Evolutionary conservation across 352 stramenopile genomes (phyloP).

Genomic region (Pythium guiyangense): DNA sequence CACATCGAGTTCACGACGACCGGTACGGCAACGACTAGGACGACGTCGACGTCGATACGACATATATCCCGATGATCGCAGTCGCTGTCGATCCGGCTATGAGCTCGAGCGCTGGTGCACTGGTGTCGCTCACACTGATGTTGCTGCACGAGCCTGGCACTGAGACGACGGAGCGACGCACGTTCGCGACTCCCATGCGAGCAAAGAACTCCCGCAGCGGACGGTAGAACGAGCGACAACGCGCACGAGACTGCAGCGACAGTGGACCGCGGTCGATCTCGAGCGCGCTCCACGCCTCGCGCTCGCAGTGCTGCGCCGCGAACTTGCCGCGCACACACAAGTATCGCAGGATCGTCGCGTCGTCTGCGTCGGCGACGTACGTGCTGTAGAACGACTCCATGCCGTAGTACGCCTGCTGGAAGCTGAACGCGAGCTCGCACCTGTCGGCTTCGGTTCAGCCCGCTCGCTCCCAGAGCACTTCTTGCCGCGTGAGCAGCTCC

Average conservation of each 20-base stretch:
- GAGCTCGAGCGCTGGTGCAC: background rate
- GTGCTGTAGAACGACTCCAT: constrained; percentile 14
- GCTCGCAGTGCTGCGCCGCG: background rate
- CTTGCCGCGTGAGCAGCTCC: constrained; percentile 4
- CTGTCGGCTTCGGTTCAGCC: constrained; percentile 9
- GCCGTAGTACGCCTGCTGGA: constrained; percentile 17
- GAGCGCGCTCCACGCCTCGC: background rate
- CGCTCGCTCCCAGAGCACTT: constrained; percentile 12
- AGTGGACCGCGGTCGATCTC: background rate
- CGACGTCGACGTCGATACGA: background rate
- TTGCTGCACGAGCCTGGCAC: background rate
- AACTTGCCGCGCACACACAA: constrained; percentile 5
- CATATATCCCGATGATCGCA: constrained; percentile 7
- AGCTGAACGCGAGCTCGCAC: constrained; percentile 13
- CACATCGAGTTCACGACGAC: background rate
- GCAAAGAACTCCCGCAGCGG: constrained; percentile 2
- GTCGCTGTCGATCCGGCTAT: background rate
- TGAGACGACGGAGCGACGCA: background rate
- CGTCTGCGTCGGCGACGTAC: no score
- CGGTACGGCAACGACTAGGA: no score
- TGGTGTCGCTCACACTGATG: no score
- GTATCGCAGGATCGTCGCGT: no score
- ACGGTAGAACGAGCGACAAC: constrained; percentile 2
- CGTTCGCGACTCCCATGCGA: background rate
- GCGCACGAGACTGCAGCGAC: constrained; percentile 1